Conservation (phyloP, 495 filamentous ascomycete genomes). For the Tuber melanosporum region DNA sequence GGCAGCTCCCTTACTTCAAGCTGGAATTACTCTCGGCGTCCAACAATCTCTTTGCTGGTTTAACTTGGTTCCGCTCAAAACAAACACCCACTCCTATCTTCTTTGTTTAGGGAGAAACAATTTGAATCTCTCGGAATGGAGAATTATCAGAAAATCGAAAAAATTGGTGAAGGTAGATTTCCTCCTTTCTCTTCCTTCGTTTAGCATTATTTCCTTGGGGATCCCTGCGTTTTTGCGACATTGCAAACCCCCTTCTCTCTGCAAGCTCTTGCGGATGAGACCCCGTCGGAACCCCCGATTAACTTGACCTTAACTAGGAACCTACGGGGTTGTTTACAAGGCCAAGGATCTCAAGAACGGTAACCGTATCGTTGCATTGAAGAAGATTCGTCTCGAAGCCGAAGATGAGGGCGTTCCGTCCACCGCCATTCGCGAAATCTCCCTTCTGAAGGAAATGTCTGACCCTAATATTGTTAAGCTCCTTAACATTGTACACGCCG, state of each 20-base stretch:
- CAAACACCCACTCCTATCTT: neutral
- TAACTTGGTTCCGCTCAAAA: neutral
- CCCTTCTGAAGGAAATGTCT: conserved; percentile 91
- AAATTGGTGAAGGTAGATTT: conserved; percentile 88
- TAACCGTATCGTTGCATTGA: conserved; percentile 83
- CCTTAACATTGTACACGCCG: conserved; percentile 91
- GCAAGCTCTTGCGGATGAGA: neutral
- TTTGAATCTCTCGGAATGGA: conserved; percentile 59
- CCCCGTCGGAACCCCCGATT: neutral
- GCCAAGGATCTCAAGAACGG: conserved; percentile 71
- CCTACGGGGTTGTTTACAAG: conserved; percentile 91
- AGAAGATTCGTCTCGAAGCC: conserved; percentile 96
- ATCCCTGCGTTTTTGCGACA: neutral
- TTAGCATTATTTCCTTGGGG: neutral
- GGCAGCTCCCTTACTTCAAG: neutral
- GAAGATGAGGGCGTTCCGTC: conserved; percentile 96
- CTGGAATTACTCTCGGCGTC: neutral
- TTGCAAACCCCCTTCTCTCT: neutral
- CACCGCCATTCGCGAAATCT: conserved; percentile 95
- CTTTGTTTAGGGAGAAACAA: neutral
- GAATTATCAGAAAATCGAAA: conserved; percentile 99
- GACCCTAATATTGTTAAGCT: conserved; percentile 91
- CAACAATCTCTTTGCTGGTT: neutral
- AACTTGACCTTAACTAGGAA: conserved; percentile 51
- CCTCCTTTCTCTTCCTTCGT: neutral